Evolutionary conservation across 1,139 yeast genomes (phyloP).

Genomic region (Zygosaccharomyces pseudobailii): DNA sequence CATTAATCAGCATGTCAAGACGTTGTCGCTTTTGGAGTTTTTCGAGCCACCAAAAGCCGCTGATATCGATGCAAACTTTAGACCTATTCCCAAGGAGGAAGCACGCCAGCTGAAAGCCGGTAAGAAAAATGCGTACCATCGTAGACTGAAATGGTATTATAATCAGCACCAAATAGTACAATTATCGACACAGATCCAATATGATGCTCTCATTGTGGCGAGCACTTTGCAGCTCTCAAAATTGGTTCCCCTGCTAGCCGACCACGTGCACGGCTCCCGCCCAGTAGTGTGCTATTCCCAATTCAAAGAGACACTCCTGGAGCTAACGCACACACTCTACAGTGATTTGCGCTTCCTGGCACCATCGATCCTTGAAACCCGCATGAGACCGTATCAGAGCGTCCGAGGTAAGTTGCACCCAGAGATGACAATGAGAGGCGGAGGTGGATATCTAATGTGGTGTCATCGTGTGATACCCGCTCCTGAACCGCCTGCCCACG

Average conservation of each 20-base stretch:
- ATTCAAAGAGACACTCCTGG: constrained; percentile 71
- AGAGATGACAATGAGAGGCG: constrained; percentile 86
- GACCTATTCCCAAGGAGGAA: constrained; percentile 48
- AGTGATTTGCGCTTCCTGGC: constrained; percentile 70
- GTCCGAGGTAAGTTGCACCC: constrained; percentile 95
- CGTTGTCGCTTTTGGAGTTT: constrained; percentile 74
- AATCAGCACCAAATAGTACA: constrained; percentile 52
- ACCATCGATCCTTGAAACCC: constrained; percentile 76
- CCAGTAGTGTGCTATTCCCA: constrained; percentile 81
- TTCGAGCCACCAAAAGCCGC: constrained; percentile 60
- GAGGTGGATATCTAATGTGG: constrained; percentile 82
- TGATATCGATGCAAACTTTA: constrained; percentile 45
- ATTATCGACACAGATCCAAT: constrained; percentile 46
- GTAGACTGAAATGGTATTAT: constrained; percentile 44
- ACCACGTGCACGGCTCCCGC: constrained; percentile 76
- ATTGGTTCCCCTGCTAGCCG: constrained; percentile 57
- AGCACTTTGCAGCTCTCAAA: constrained; percentile 68
- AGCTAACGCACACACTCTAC: constrained; percentile 62
- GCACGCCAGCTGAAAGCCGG: constrained; percentile 52
- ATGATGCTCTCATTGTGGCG: constrained; percentile 74
- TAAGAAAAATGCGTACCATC: constrained; percentile 62
- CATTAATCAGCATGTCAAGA: constrained; percentile 53
- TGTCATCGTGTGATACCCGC: constrained; percentile 78
- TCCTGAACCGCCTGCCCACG: constrained; percentile 43
- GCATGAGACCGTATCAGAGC: constrained; percentile 85